phyloP scores from a whole-genome alignment of 2,329 filamentous ascomycete genomes.

The Penicillium expansum region DNA sequence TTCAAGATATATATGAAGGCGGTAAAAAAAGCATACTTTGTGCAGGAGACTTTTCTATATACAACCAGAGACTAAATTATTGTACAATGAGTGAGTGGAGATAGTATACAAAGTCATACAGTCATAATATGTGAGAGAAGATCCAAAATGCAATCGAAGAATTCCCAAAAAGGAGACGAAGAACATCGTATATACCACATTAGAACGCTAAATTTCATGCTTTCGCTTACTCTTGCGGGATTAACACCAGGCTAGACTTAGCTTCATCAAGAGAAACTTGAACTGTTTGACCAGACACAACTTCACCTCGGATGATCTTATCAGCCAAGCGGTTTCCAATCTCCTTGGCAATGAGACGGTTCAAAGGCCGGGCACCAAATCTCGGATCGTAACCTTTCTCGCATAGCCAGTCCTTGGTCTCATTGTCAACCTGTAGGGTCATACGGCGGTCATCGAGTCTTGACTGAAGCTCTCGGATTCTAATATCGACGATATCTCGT shows the following conservation, averaged over 20 bases:
- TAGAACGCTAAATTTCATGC: slow-evolving; percentile 6
- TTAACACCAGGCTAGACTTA: slow-evolving; percentile 57
- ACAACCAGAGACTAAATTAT: slow-evolving; percentile 10
- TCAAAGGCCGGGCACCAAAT: slow-evolving; percentile 86
- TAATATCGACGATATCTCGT: slow-evolving; percentile 89
- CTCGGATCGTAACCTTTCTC: slow-evolving; percentile 86
- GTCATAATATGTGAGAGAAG: slow-evolving; percentile 4
- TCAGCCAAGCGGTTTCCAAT: slow-evolving; percentile 87
- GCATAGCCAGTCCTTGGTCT: slow-evolving; percentile 81
- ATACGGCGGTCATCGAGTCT: slow-evolving; percentile 85
- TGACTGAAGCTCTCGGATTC: slow-evolving; percentile 76
- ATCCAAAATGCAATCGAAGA: slow-evolving; percentile 5
- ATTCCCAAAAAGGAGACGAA: slow-evolving; percentile 2
- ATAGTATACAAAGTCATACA: slow-evolving; percentile 17
- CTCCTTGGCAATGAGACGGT: slow-evolving; percentile 84
- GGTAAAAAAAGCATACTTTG: too few relatives aligned
- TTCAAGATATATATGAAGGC: too few relatives aligned
- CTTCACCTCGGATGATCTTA: slow-evolving; percentile 81
- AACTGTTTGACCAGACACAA: slow-evolving; percentile 73
- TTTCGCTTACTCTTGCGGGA: slow-evolving; percentile 19
- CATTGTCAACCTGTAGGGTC: slow-evolving; percentile 64
- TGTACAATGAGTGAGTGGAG: slow-evolving; percentile 4
- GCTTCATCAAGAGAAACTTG: slow-evolving; percentile 66
- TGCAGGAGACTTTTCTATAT: too few relatives aligned
- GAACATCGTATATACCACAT: slow-evolving; percentile 4